Evolutionary conservation across 305 asterid species (phyloP), one percentile per base, ranked within the genome.

Genomic region (Fraxinus xanthoxyloides): DNA sequence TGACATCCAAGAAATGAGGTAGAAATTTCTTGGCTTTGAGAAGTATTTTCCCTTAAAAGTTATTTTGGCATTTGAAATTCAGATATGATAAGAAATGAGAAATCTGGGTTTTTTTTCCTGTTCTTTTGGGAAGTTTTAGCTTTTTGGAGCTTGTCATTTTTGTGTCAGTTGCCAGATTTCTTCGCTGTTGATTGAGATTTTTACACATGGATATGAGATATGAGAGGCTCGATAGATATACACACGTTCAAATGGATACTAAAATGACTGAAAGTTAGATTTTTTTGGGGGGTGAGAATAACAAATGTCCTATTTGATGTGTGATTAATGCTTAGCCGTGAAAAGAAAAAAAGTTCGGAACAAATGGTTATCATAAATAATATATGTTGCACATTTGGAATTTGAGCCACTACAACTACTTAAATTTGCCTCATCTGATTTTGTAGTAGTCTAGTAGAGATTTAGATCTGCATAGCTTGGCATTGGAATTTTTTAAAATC

Each of bases 1-100:
- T 72, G 17, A 43, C 51, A 43, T 85, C 76, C 80, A 82, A 75
- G 84, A 43, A 43, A 43, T 3, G 51, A 43, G 13, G 51, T 13
- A 43, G 51, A 43, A 12, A 2, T 43, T 43, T 43, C 51, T 43
- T 43, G 51, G 51, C 51, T 13, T 43, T 43, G 51, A 43, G 2
- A 40, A 40, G 48, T 40, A 40, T 7, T 40, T 40, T 40, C 15
- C 48, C 48, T 9, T 40, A 8, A 9, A 40, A 43, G 51, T 43
- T 43, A 17, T 8, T 43, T 72, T 43, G 34, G n/a, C 59, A 48
- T 26, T 81, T 76, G 83, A 78, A 78, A 40, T 79, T 80, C 67
- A 15, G 84, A 79, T 77, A 48, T 12, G 81, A 75, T 77, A 3
- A 46, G n/a, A 40, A 10, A 40, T 8, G 4, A 12, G 56, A 13